Percentiles rank a stretch among this genome's conserved stretches.
Evolutionary conservation across 257 asterid genomes (phyloP).

Genomic region (Lithospermum erythrorhizon): DNA sequence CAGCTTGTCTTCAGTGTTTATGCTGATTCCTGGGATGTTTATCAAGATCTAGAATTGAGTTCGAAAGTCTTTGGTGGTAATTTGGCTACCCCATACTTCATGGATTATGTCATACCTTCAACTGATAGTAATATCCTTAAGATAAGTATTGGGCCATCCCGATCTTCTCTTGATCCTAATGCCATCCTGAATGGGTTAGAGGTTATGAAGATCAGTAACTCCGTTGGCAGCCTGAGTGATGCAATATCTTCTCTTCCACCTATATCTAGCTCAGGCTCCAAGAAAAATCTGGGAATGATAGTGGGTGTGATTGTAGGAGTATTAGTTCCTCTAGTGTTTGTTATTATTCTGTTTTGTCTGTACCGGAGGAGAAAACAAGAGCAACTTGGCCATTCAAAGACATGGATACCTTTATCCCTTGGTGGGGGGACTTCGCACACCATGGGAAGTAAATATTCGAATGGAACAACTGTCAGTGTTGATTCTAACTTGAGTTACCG

Average conservation of each 20-base stretch:
- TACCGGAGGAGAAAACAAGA: slow-evolving; percentile 33
- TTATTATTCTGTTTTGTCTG: slow-evolving; percentile 23
- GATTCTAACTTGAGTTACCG: slow-evolving; percentile 1
- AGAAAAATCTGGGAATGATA: slow-evolving; percentile 44
- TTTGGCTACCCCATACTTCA: slow-evolving; percentile 45
- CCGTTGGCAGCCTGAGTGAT: slow-evolving; percentile 47
- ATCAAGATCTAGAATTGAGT: slow-evolving; percentile 42
- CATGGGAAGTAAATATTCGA: slow-evolving; percentile 1
- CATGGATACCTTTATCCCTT: slow-evolving; percentile 64
- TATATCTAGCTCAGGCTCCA: slow-evolving; percentile 18
- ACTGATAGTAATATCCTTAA: slow-evolving; percentile 21
- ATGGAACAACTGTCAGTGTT: not conserved
- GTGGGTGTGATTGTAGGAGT: slow-evolving; percentile 50
- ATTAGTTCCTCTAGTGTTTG: slow-evolving; percentile 18
- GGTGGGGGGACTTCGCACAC: slow-evolving; percentile 35
- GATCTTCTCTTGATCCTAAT: slow-evolving; percentile 30
- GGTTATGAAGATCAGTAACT: slow-evolving; percentile 55
- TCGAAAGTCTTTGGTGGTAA: slow-evolving; percentile 4
- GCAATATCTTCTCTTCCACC: slow-evolving; percentile 25
- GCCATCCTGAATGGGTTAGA: slow-evolving; percentile 70
- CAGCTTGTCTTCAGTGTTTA: slow-evolving; percentile 51
- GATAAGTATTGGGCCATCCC: slow-evolving; percentile 58
- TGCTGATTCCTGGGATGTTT: slow-evolving; percentile 29
- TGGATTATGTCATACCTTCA: slow-evolving; percentile 44
- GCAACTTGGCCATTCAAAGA: slow-evolving; percentile 42